Evolutionary conservation across 2,329 filamentous ascomycete species (phyloP).

Genomic region (Claviceps humidiphila): DNA sequence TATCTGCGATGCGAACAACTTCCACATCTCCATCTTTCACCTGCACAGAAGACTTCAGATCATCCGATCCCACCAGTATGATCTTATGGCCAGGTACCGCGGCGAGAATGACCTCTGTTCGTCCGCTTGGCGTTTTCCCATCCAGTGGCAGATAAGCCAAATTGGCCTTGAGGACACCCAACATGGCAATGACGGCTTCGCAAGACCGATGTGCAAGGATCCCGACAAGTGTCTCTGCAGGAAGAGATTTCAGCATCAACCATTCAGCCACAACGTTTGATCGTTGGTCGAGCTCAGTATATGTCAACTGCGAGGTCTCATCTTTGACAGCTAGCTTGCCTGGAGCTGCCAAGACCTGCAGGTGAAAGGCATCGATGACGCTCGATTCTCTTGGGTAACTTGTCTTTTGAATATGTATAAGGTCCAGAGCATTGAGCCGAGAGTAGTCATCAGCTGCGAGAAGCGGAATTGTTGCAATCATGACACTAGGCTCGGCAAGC

Average conservation of each 20-base stretch:
- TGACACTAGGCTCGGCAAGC: background rate
- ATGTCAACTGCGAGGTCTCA: background rate
- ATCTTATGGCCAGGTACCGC: conserved; percentile 7
- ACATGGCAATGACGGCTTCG: conserved; percentile 6
- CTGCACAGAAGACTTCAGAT: background rate
- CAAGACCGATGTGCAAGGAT: background rate
- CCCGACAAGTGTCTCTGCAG: background rate
- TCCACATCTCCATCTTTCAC: background rate
- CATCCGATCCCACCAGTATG: conserved; percentile 4
- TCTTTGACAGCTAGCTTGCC: conserved; percentile 1
- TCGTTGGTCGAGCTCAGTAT: background rate
- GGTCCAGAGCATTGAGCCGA: background rate
- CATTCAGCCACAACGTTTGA: background rate
- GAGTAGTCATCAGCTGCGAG: background rate
- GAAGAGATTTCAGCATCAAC: background rate
- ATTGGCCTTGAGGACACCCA: conserved; percentile 14
- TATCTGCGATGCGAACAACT: background rate
- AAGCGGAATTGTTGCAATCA: background rate
- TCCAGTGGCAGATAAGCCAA: conserved; percentile 15
- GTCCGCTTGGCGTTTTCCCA: conserved; percentile 7
- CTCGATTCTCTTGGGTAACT: conserved; percentile 1
- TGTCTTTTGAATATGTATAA: background rate
- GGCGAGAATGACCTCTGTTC: conserved; percentile 11
- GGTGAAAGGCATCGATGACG: background rate
- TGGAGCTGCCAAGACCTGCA: background rate